Evolutionary conservation across 345 rosid species (phyloP).

Genomic region (Clarkia xantiana): DNA sequence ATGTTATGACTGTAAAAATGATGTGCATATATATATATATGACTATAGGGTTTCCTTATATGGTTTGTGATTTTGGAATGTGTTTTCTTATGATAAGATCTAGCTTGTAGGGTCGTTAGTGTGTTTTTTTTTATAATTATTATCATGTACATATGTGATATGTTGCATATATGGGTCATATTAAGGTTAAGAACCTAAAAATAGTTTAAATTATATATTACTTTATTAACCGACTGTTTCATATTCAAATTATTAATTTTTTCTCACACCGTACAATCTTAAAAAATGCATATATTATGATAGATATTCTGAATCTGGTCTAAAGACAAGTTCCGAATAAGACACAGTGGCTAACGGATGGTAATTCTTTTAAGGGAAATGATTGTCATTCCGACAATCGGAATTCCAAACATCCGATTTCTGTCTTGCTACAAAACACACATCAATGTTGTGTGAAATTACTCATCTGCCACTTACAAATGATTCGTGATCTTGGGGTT

Average conservation of each 20-base stretch:
- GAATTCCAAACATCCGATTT: no score
- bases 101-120: neutral
- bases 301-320: no score
- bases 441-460: neutral
- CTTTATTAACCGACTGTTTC: no score
- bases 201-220: neutral
- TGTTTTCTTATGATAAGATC: neutral
- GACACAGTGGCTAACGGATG: no score
- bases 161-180: neutral
- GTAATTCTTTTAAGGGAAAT: no score
- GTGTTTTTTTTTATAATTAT: neutral
- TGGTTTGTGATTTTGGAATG: neutral
- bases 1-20: neutral
- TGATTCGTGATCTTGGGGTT: no score
- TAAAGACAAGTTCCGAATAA: no score
- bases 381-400: neutral
- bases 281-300: no score
- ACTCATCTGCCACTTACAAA: no score
- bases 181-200: no score
- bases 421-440: neutral
- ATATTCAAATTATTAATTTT: no score
- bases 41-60: neutral
- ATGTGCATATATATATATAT: neutral
- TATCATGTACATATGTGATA: neutral
- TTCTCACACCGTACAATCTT: no score